Evolutionary conservation across 2,329 filamentous ascomycete genomes (phyloP).

Genomic region (Lasiodiplodia citricola): DNA sequence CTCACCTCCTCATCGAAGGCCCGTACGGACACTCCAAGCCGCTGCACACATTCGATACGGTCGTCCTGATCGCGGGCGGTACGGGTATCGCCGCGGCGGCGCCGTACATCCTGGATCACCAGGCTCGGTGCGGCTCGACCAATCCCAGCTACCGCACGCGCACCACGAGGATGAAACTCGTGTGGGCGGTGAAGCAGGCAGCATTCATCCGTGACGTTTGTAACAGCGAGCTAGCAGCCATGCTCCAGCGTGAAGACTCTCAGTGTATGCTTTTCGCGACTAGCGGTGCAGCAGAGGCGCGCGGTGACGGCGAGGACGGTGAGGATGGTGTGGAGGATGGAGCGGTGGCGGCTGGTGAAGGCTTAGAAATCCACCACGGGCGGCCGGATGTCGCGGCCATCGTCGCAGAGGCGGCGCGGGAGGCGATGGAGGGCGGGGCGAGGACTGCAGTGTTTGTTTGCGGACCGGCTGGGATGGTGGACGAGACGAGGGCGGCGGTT

Average conservation of each 20-base stretch:
- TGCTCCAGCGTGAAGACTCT: constrained; percentile 34
- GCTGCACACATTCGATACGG: constrained; percentile 47
- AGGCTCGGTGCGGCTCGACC: constrained; percentile 22
- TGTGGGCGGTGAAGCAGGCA: constrained; percentile 43
- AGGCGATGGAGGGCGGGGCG: constrained; percentile 35
- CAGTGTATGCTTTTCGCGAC: constrained; percentile 24
- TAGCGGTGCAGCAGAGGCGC: constrained; percentile 12
- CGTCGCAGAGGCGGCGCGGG: constrained; percentile 42
- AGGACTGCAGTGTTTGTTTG: constrained; percentile 50
- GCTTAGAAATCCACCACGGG: constrained; percentile 37
- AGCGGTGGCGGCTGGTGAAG: too few relatives aligned
- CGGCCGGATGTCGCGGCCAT: constrained; percentile 46
- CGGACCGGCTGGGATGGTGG: constrained; percentile 53
- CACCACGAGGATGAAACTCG: constrained; percentile 36
- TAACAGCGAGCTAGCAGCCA: constrained; percentile 30
- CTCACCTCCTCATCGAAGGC: constrained; percentile 54
- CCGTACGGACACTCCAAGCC: constrained; percentile 54
- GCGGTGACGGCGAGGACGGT: neutral
- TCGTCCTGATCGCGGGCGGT: constrained; percentile 45
- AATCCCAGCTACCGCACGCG: constrained; percentile 23
- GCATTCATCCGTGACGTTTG: constrained; percentile 37
- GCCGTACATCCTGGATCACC: constrained; percentile 35
- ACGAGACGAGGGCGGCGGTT: constrained; percentile 50
- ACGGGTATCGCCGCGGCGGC: constrained; percentile 42
- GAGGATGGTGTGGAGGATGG: constrained; percentile 23